These are phyloP conservation scores for Clavaria fumosa DNA, from an alignment of 768 basidiomycete genomes.

Conservation along the genomic window DNA sequence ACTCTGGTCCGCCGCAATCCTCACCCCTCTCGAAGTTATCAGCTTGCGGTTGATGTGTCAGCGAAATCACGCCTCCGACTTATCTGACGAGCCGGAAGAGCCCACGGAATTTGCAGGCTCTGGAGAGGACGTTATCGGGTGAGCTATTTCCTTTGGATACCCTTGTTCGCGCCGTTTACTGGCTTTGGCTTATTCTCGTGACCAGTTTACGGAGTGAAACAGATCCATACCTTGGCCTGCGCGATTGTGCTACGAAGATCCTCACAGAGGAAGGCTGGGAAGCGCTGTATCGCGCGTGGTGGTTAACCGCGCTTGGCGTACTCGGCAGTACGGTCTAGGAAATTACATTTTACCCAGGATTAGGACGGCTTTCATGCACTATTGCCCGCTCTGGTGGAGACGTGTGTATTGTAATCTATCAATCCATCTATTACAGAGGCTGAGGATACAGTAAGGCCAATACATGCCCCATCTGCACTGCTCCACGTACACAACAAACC, in stretches of 20 bases:
- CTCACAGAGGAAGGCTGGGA: conserved; percentile 62
- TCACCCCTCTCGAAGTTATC: conserved; percentile 71
- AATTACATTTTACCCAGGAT: too few relatives aligned
- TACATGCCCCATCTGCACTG: too few relatives aligned
- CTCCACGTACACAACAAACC: too few relatives aligned
- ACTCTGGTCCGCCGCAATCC: conserved; percentile 35
- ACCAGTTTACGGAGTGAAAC: conserved; percentile 54
- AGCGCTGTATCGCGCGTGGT: conserved; percentile 73
- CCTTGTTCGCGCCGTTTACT: neutral
- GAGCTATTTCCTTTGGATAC: conserved; percentile 11
- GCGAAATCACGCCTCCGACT: conserved; percentile 67
- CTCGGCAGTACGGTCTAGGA: too few relatives aligned
- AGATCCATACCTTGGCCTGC: conserved; percentile 63
- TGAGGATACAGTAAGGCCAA: too few relatives aligned
- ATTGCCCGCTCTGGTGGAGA: too few relatives aligned
- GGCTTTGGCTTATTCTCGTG: too few relatives aligned
- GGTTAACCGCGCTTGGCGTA: conserved; percentile 25
- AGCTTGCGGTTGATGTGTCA: conserved; percentile 70
- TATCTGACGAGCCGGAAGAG: conserved; percentile 47
- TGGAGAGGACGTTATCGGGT: conserved; percentile 85
- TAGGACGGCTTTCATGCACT: too few relatives aligned
- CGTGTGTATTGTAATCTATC: too few relatives aligned
- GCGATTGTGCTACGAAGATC: conserved; percentile 64
- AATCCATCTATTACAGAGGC: too few relatives aligned
- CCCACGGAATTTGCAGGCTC: conserved; percentile 45